Base-by-base conservation (phyloP, 352 stramenopile species). In the Pythium myriotylum region DNA sequence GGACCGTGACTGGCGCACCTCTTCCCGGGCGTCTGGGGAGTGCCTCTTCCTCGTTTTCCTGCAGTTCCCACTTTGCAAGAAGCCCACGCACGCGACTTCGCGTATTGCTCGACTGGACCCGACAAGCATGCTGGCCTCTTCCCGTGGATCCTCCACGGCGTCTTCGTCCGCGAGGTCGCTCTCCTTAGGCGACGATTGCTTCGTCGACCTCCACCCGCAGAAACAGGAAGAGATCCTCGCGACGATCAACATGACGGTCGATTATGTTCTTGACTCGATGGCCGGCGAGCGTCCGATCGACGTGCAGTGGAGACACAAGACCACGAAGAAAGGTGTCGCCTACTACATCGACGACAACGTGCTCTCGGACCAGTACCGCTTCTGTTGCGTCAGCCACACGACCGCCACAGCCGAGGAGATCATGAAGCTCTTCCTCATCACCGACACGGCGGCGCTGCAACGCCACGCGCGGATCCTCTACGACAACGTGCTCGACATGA, bases 311-410 rank as follows among this genome's bases (percentile, higher is more conserved):
- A 73, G 73, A 29, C 69, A 66, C 40, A 84, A 84, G 62, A 61
- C 75, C 20, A 60, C 57, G 2, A 82, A 77, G 65, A 78, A 74
- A 3, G 62, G 69, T 41, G 60, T 87, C 2, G 73, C 68, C 29
- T 87, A 84, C 56, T 87, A 74, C 51, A 68, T 83, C 22, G 78
- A 87, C 52, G 65, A 79, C 42, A 56, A 45, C n/a, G 78, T 70
- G 32, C 67, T 72, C 14, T 49, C 64, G 3, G 71, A 70, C 16
- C 78, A 85, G 45, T 75, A 70, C 22, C 60, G 78, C n/a, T 85
- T 88, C 62, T 84, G 75, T 52, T 88, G 78, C 52, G 76, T 84
- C 27, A 74, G 50, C 40, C 67, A 80, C 37, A 76, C 72, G 1
- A 51, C 57, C 26, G 76, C 78, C 6, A 26, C 52, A 1, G 62